Conservation (phyloP, 139 green algal genomes). For the Desmodesmus armatus region DNA sequence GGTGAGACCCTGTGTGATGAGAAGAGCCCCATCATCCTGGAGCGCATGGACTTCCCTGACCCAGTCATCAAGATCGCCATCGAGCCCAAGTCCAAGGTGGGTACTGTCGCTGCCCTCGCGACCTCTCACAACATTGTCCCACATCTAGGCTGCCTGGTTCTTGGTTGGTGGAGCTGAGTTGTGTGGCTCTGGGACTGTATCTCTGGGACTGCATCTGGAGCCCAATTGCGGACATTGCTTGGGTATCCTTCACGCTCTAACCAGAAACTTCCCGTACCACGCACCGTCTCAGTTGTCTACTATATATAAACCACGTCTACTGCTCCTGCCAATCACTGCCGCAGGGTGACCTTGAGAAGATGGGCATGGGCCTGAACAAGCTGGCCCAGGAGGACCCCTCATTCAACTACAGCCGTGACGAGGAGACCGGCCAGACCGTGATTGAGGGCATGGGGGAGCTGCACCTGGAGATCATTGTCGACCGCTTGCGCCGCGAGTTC, state of each 20-base stretch:
- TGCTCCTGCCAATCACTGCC: background rate
- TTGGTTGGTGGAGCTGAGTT: background rate
- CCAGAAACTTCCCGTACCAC: too few species aligned
- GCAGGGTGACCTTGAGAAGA: constrained; percentile 82
- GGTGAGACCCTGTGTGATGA: constrained; percentile 98
- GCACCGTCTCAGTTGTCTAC: too few species aligned
- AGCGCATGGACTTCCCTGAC: constrained; percentile 99
- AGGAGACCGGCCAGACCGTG: constrained; percentile 96
- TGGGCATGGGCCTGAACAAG: constrained; percentile 96
- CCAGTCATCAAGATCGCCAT: constrained; percentile 99
- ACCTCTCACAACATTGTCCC: background rate
- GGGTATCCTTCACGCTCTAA: too few species aligned
- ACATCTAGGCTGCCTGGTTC: background rate
- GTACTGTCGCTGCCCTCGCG: too few species aligned
- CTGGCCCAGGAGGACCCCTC: constrained; percentile 98
- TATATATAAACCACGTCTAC: background rate
- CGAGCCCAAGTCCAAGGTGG: constrained; percentile 96
- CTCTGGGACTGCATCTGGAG: too few species aligned
- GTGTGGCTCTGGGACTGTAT: too few species aligned
- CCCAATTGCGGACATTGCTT: too few species aligned
- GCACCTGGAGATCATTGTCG: constrained; percentile 99
- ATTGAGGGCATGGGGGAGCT: constrained; percentile 99
- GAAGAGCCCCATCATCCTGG: constrained; percentile 92
- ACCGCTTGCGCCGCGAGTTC: constrained; percentile 97
- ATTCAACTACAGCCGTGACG: constrained; percentile 94